Percentiles rank a stretch among this genome's conserved stretches.
Conservation (phyloP, 768 basidiomycete genomes). For the Russula virescens region DNA sequence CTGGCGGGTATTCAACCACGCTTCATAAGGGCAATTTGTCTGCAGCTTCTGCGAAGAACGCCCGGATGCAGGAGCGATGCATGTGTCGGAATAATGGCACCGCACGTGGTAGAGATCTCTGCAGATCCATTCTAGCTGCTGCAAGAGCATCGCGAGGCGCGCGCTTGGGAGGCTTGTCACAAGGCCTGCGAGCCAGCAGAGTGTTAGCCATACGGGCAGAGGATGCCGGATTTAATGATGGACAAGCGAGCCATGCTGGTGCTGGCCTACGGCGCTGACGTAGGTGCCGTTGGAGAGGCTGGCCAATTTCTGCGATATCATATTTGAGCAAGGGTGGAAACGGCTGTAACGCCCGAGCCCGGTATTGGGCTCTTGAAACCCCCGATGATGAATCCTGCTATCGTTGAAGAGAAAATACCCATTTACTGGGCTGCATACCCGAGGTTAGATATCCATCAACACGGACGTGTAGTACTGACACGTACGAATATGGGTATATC, state of each 20-base stretch:
- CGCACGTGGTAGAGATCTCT: neutral
- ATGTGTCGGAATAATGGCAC: neutral
- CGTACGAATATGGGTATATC: slow-evolving; percentile 6
- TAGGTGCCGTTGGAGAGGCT: neutral
- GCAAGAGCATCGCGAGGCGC: neutral
- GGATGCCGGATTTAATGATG: neutral
- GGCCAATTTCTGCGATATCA: neutral
- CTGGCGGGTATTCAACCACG: neutral
- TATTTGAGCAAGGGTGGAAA: neutral
- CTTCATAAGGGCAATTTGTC: neutral
- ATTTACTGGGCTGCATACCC: neutral
- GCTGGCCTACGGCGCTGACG: neutral
- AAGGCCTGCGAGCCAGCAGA: neutral
- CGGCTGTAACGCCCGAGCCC: neutral
- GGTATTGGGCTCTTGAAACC: slow-evolving; percentile 5
- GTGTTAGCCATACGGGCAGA: neutral
- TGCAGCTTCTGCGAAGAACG: neutral
- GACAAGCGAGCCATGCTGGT: neutral
- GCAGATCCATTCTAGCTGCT: neutral
- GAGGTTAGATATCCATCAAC: neutral
- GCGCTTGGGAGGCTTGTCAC: neutral
- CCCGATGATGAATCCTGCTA: slow-evolving; percentile 12
- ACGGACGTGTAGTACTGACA: neutral
- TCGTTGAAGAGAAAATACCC: slow-evolving; percentile 16
- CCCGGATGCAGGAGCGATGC: neutral